A percentile compares a stretch with the other conserved stretches of the same genome.
Conservation (phyloP, 306 rosid species). For the Cercis canadensis region DNA sequence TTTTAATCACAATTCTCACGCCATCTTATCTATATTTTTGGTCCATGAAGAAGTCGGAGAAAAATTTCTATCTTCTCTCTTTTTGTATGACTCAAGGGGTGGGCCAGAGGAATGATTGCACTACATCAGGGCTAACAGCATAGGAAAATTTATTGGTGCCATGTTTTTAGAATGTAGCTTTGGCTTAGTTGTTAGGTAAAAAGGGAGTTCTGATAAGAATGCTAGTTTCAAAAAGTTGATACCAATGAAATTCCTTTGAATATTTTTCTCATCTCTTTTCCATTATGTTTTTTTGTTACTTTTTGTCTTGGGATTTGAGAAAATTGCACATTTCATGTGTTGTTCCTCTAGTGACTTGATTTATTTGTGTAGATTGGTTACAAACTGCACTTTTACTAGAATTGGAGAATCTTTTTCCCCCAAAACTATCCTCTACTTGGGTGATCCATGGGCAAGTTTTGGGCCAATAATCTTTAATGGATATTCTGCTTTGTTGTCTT, state of each 20-base stretch:
- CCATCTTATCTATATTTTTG: conserved; percentile 2
- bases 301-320: too few species aligned
- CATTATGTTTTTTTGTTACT: neutral
- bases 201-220: conserved; percentile 25
- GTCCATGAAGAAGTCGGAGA: conserved; percentile 13
- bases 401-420: too few species aligned
- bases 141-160: neutral
- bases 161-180: conserved; percentile 9
- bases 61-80: neutral
- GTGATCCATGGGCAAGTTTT: too few species aligned
- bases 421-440: too few species aligned
- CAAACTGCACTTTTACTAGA: too few species aligned
- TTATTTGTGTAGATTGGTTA: too few species aligned
- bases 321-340: too few species aligned
- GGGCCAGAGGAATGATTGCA: conserved; percentile 7
- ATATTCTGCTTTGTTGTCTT: too few species aligned
- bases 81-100: conserved; percentile 20
- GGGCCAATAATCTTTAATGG: too few species aligned
- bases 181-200: conserved; percentile 8
- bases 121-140: conserved; percentile 1
- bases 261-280: neutral
- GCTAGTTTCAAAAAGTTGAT: neutral
- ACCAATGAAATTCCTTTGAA: neutral
- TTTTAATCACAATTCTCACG: conserved; percentile 24
- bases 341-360: too few species aligned